Evolutionary conservation across 441 rosid species (phyloP), one percentile per base, ranked within the genome.

Genomic region (Populus hybrid): DNA sequence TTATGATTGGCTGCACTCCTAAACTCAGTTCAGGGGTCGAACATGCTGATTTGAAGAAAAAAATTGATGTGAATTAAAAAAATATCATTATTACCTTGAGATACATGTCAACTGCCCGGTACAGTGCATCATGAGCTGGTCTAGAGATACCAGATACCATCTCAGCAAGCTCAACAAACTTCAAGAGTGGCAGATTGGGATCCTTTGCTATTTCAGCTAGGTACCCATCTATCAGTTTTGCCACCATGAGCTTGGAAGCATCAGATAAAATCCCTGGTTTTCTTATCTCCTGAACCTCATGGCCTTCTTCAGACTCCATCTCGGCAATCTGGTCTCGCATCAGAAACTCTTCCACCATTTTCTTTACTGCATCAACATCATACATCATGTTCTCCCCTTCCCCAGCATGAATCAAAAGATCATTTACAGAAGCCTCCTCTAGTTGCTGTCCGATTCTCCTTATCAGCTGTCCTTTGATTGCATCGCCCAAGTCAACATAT

Each of bases 161-260:
- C 78, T 90, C 90, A 35, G 94, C 92, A n/a, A 94, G 91, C 78
- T 89, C 89, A 2, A 91, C 76, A 83, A 94, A 94, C 82, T 84
- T 90, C 6, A 78, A 82, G 12, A 84, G 71, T 8, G 90, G 86
- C 73, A 94, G 86, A 78, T 87, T 90, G n/a, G 82, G 89, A 85
- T 94, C 97, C 81, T 87, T 91, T 0, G 97, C 91, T 71, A 93
- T 86, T 85, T 94, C 97, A 76, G 92, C 82, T 34, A 94, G 94
- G 87, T 93, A 94, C 11, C 88, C 85, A 79, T 94, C 97, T 28
- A 90, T 83, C 34, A 92, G 80, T 83, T 92, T 93, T 9, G 82
- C 97, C 79, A 92, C 95, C 88, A 92, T 91, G 21, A 92, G 88
- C 87, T 92, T 94, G 30, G 95, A 91, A 78, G 94, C 94, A 82